Conservation (phyloP, 1,139 yeast species). For the Saccharomycopsis crataegensis region DNA sequence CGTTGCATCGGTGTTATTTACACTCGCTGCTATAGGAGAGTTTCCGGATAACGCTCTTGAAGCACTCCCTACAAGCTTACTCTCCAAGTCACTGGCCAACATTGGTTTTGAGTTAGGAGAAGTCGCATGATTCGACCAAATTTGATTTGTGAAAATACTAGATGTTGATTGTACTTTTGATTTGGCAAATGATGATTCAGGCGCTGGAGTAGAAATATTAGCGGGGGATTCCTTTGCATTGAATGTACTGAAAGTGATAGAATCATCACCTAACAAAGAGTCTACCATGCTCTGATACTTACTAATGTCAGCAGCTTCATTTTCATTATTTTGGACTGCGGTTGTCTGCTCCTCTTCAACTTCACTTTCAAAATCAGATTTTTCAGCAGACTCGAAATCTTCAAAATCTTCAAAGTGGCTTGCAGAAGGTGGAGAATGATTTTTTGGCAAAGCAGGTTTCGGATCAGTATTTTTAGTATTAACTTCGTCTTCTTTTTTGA, state of each 20-base stretch:
- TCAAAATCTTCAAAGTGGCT: constrained; percentile 1
- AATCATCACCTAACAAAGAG: constrained; percentile 5
- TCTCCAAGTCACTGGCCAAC: constrained; percentile 2
- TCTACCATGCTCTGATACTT: constrained; percentile 5
- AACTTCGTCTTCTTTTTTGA: background rate
- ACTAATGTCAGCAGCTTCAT: background rate
- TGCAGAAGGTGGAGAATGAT: background rate
- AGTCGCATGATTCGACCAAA: background rate
- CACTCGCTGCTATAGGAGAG: too few species aligned
- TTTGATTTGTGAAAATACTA: constrained; percentile 33
- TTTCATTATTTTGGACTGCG: background rate
- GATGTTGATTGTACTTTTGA: constrained; percentile 49
- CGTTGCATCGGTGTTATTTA: too few species aligned
- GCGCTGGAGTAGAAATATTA: constrained; percentile 37
- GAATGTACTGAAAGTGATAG: background rate
- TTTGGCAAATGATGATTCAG: constrained; percentile 90
- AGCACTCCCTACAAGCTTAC: background rate
- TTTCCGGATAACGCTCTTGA: too few species aligned
- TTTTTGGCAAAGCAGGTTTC: background rate
- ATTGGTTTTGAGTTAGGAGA: background rate
- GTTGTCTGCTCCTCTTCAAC: background rate
- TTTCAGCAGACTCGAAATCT: background rate
- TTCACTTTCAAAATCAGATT: background rate
- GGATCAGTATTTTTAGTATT: background rate
- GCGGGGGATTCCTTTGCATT: background rate